Evolutionary conservation across 352 stramenopile species (phyloP).

Genomic region (Blastocystis sp.): DNA sequence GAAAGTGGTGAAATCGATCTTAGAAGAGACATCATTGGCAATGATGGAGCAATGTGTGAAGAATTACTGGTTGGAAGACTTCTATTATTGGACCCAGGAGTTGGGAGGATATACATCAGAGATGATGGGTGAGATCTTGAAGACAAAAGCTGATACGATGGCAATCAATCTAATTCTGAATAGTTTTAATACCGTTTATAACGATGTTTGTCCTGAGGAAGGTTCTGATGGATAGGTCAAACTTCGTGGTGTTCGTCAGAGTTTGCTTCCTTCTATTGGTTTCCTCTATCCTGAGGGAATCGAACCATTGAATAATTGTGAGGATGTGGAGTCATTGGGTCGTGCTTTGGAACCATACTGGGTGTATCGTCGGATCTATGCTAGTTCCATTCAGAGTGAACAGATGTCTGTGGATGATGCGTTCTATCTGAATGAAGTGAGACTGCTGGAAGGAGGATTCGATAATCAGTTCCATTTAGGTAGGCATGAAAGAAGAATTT

Average conservation of each 20-base stretch:
- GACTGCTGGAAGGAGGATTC: constrained; percentile 93
- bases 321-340: constrained; percentile 78
- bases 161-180: constrained; percentile 99
- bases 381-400: constrained; percentile 81
- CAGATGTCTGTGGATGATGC: constrained; percentile 89
- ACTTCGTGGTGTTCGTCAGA: constrained; percentile 87
- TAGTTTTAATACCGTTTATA: constrained; percentile 86
- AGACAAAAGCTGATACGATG: constrained; percentile 87
- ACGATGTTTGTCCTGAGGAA: constrained; percentile 68
- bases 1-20: constrained; percentile 80
- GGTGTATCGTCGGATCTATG: constrained; percentile 91
- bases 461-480: constrained; percentile 97
- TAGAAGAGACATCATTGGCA: constrained; percentile 97
- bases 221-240: constrained; percentile 62
- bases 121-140: constrained; percentile 91
- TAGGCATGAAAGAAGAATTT: constrained; percentile 59
- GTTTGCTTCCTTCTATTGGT: constrained; percentile 90
- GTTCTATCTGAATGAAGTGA: constrained; percentile 96
- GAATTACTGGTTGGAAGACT: constrained; percentile 90
- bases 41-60: constrained; percentile 97
- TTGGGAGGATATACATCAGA: constrained; percentile 90
- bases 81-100: constrained; percentile 84
- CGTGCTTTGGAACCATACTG: constrained; percentile 84
- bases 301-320: constrained; percentile 81
- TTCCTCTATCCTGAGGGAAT: constrained; percentile 91